Evolutionary conservation across 805 yeast genomes (phyloP).

Genomic region (Metschnikowia gruessii): DNA sequence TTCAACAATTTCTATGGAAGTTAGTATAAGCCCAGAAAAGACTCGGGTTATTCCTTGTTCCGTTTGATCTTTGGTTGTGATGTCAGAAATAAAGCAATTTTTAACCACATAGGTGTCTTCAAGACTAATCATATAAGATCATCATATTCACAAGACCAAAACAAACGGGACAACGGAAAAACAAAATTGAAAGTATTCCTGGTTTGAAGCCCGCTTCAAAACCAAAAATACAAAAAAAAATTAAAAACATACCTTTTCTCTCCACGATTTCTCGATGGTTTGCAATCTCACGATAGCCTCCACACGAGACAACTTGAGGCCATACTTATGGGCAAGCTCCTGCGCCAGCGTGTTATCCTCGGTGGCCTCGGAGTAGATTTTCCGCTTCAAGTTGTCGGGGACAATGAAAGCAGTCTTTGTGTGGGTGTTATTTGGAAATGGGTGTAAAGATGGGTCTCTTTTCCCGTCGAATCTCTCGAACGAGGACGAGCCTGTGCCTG

Average conservation of each 20-base stretch:
- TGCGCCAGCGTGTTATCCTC: constrained; percentile 57
- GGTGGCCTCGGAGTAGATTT: constrained; percentile 55
- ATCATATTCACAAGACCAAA: constrained; percentile 21
- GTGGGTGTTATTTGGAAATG: constrained; percentile 75
- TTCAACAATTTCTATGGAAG: constrained; percentile 46
- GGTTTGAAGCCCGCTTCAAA: too few relatives aligned
- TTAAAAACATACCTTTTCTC: constrained; percentile 51
- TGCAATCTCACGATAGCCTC: constrained; percentile 80
- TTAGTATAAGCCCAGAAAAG: constrained; percentile 40
- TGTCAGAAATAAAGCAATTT: constrained; percentile 24
- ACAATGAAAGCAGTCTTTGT: constrained; percentile 67
- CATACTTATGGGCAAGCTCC: constrained; percentile 73
- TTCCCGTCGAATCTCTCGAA: constrained; percentile 13
- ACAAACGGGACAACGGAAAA: not conserved
- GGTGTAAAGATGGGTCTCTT: constrained; percentile 48
- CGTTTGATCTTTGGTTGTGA: not conserved
- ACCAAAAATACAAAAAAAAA: too few relatives aligned
- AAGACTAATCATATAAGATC: constrained; percentile 73
- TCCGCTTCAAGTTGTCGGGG: constrained; percentile 54
- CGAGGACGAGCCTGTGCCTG: constrained; percentile 27
- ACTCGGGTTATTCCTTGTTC: not conserved
- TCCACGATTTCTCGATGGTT: constrained; percentile 62
- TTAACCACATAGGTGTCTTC: constrained; percentile 64
- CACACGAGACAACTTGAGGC: constrained; percentile 78
- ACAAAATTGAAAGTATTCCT: constrained; percentile 47